Percentiles rank a stretch among this genome's conserved stretches.
These are phyloP conservation scores for Trichoderma gracile DNA, from an alignment of 2,329 filamentous ascomycete genomes.

Conservation along the genomic window DNA sequence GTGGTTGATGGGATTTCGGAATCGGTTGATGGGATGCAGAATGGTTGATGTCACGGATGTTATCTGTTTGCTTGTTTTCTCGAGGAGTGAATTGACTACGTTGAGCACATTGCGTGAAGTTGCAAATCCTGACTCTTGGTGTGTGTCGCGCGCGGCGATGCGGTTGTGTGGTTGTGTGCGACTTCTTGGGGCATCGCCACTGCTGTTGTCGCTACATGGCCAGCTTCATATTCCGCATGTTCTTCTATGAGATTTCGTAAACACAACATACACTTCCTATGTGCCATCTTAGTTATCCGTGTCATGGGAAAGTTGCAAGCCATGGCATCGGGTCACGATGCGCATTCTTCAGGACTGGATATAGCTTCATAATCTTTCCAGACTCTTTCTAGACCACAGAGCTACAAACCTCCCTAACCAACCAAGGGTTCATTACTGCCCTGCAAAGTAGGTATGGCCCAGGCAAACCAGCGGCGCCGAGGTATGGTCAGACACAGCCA, in stretches of 20 bases:
- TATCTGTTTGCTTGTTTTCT: not conserved
- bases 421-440: not conserved
- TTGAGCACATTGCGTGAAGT: not conserved
- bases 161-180: not conserved
- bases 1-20: not conserved
- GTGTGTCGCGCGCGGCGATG: not conserved
- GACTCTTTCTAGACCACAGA: too few species aligned
- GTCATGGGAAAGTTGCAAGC: too few species aligned
- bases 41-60: not conserved
- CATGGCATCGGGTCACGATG: too few species aligned
- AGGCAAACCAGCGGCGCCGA: not conserved
- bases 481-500: conserved; percentile 2
- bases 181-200: too few species aligned
- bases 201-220: too few species aligned
- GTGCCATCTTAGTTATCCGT: too few species aligned
- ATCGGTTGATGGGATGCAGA: not conserved
- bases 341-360: too few species aligned
- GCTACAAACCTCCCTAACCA: too few species aligned
- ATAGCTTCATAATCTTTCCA: too few species aligned
- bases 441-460: not conserved
- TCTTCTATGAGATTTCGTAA: too few species aligned
- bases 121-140: not conserved
- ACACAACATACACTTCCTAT: too few species aligned
- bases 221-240: too few species aligned
- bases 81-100: not conserved